phyloP scores from a whole-genome alignment of 2,329 filamentous ascomycete species.

The Coniochaeta hoffmannii region DNA sequence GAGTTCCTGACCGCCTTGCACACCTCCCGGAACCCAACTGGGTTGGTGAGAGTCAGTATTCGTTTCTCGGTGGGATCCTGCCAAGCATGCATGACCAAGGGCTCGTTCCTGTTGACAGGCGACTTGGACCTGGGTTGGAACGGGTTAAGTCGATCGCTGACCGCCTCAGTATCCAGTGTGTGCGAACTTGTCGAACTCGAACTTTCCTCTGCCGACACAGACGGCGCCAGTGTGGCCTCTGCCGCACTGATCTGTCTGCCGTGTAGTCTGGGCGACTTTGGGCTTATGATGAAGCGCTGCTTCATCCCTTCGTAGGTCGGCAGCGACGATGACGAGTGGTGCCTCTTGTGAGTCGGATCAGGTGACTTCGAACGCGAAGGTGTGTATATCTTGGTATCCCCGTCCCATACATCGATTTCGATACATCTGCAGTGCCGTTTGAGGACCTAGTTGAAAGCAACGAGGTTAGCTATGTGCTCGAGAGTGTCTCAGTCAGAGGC shows the following conservation, averaged over 20 bases:
- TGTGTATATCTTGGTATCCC: constrained; percentile 35
- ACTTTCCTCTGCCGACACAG: background rate
- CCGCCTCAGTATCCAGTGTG: constrained; percentile 26
- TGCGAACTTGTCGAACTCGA: constrained; percentile 6
- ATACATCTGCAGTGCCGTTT: constrained; percentile 77
- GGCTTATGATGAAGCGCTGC: constrained; percentile 2
- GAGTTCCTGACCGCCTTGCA: constrained; percentile 72
- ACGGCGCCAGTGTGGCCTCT: background rate
- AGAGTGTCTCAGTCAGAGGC: background rate
- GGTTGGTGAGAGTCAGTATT: constrained; percentile 61
- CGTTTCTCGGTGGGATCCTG: background rate
- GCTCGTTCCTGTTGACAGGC: constrained; percentile 45
- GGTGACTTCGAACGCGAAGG: constrained; percentile 29
- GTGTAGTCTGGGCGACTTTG: background rate
- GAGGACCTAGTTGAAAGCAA: constrained; percentile 47
- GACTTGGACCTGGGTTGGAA: constrained; percentile 15
- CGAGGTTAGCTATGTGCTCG: constrained; percentile 3
- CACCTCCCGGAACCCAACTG: constrained; percentile 82
- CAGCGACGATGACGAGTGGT: constrained; percentile 29
- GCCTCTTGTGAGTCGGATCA: constrained; percentile 35
- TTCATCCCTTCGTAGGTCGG: constrained; percentile 21
- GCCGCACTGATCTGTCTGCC: background rate
- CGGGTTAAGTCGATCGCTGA: constrained; percentile 18
- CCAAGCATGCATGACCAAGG: constrained; percentile 72
- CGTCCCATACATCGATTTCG: constrained; percentile 94